phyloP scores from a whole-genome alignment of 495 filamentous ascomycete genomes.

The Thermothielavioides terrestris region DNA sequence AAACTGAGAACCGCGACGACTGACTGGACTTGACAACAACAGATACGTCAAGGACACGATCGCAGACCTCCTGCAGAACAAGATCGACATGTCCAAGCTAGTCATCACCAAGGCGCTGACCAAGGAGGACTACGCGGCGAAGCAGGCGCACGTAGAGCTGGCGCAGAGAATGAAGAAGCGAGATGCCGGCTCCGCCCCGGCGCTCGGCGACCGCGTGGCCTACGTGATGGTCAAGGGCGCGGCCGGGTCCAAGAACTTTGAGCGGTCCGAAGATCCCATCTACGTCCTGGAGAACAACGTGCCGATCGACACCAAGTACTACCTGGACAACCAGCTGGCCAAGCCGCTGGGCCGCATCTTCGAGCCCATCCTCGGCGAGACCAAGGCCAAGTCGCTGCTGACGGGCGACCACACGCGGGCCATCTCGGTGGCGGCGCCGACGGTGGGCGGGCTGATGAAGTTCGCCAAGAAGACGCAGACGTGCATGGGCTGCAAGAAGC shows the following conservation, averaged over 20 bases:
- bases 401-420: constrained; percentile 87
- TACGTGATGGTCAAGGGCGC: constrained; percentile 97
- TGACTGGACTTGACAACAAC: too few relatives aligned
- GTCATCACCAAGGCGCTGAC: constrained; percentile 97
- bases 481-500: constrained; percentile 98
- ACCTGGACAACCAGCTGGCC: constrained; percentile 95
- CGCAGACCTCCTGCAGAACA: constrained; percentile 91
- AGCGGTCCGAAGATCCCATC: constrained; percentile 91
- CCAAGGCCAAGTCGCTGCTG: constrained; percentile 70
- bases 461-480: constrained; percentile 96
- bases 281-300: constrained; percentile 96
- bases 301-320: constrained; percentile 97
- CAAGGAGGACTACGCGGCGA: constrained; percentile 70
- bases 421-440: constrained; percentile 83
- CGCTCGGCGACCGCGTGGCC: constrained; percentile 88
- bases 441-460: constrained; percentile 91
- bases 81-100: constrained; percentile 96
- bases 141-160: constrained; percentile 93
- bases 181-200: constrained; percentile 90
- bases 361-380: constrained; percentile 91
- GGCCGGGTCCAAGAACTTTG: constrained; percentile 82
- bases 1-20: too few relatives aligned
- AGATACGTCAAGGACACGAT: constrained; percentile 97
- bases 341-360: constrained; percentile 94
- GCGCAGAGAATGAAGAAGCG: constrained; percentile 92